Base-by-base conservation (phyloP, 2,329 filamentous ascomycete species). In the Penicillium psychrosexuale region DNA sequence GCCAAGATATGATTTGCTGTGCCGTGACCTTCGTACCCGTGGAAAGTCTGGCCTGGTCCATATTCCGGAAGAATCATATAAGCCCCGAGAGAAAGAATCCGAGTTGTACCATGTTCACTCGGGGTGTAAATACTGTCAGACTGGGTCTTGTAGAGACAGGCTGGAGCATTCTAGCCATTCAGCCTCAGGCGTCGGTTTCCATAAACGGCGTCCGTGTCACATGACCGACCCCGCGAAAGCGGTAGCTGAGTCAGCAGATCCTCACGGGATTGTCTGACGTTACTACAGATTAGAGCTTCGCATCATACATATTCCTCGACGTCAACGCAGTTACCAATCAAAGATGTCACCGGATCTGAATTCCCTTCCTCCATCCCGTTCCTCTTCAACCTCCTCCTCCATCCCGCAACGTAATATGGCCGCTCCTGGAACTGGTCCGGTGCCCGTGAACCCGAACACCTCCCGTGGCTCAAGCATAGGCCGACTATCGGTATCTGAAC, bases 301-400 rank as follows among this genome's bases (percentile, higher is more conserved):
- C 39, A 45, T 46, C 47, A 33, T 42, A 42, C 28, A 36, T n/a
- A 40, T 40, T 27, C 28, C 43, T 34, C 31, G n/a, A 39, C 42
- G 30, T 44, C 47, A 24, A 31, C n/a, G 9, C 31, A 7, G 39
- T 31, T 40, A 17, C 24, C 17, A 12, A n/a, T 17, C 24, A 38
- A 53, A 22, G 52, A 89, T 90, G 87, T 82, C 86, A 61, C 87
- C 88, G 47, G 88, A 91, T 75, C 81, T 90, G 68, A 89, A 90
- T 78, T 86, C 86, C 7, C 79, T 91, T 55, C 83, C 84, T 39
- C 75, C 79, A 36, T 86, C 84, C 30, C 78, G 78, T 59, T 77
- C 75, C 5, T 69, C 72, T 33, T 72, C 73, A 13, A 67, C 70
- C 36, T 75, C 74, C 33, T 71, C 73, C 31, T 68, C 61, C 28